Conservation (phyloP, 306 rosid species). For the Pachyrhizus erosus region DNA sequence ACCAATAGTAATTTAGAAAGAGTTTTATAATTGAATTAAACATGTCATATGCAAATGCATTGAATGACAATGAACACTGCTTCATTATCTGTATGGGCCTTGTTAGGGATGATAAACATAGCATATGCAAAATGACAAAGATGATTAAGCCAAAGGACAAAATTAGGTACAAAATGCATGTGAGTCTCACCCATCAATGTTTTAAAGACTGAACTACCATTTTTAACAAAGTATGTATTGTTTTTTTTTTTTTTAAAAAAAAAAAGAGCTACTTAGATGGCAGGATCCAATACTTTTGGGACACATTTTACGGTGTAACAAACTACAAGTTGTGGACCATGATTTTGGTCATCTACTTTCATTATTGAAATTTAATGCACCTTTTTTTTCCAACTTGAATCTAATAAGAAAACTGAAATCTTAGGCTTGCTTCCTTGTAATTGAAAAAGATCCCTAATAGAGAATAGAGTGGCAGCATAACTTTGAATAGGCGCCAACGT, state of each 20-base stretch:
- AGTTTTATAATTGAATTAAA: not conserved
- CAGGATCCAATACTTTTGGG: not conserved
- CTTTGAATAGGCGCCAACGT: not conserved
- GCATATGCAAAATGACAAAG: slow-evolving; percentile 2
- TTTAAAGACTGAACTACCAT: not conserved
- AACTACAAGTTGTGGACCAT: slow-evolving; percentile 7
- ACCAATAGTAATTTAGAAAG: not conserved
- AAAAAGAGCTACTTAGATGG: not conserved
- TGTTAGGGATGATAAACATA: not conserved
- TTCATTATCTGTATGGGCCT: not conserved
- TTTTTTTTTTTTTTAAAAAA: too few relatives aligned
- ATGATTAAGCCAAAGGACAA: not conserved
- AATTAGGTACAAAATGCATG: slow-evolving; percentile 9
- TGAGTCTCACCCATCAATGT: not conserved
- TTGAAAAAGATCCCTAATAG: slow-evolving; percentile 22
- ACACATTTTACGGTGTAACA: not conserved
- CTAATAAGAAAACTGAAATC: not conserved
- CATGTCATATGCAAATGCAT: not conserved
- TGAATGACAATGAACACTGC: not conserved
- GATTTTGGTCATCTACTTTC: not conserved
- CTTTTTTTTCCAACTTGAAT: slow-evolving; percentile 1
- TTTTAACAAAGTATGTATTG: not conserved
- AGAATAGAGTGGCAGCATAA: not conserved
- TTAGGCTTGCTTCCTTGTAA: not conserved
- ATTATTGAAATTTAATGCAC: slow-evolving; percentile 2